Evolutionary conservation across 805 yeast genomes (phyloP), one percentile per base, ranked within the genome.

Genomic region (Cyberlindnera subsufficiens): DNA sequence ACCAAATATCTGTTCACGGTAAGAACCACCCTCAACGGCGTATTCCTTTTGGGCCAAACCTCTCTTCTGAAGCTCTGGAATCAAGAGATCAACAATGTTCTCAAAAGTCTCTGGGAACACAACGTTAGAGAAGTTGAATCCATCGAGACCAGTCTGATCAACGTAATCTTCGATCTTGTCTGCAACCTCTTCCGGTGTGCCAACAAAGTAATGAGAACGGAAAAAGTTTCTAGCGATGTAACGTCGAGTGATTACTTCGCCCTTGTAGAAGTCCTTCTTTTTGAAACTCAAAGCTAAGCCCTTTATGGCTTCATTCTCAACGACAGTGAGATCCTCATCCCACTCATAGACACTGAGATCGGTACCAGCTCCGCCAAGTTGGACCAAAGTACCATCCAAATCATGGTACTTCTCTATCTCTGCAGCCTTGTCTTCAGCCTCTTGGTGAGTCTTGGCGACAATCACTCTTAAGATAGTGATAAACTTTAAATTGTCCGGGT

Each of bases 281-380:
- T 57, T 52, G 40, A 42, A 52, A 25, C 55, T 55, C 1, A 49
- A 50, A 22, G 65, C 65, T 5, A 66, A 58, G n/a, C 61, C 56
- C 30, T 67, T 52, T 34, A 66, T 65, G 35, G 58, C 64, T 20
- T 64, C 68, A 40, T 61, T 56, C 9, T 52, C 61, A 45, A 57
- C 66, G 35, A 59, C 49, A 19, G 65, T 59, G 36, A 71, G 55
- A 44, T 71, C 74, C 40, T 68, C 63, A 8, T 68, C 72, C 73
- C 74, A 30, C 63, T 68, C 71, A 66, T 64, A 32, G 66, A 69
- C 32, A 63, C 61, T 49, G 57, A 71, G 31, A 65, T 58, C 74
- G 30, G 65, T 55, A 6, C 74, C 75, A 8, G 69, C 65, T 66
- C 74, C 69, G 15, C 76, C 76, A 10, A 72, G 55, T 45, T 70